These are phyloP conservation scores for Nitzschia putrida DNA, from an alignment of 108 stramenopile species.

Conservation along the genomic window DNA sequence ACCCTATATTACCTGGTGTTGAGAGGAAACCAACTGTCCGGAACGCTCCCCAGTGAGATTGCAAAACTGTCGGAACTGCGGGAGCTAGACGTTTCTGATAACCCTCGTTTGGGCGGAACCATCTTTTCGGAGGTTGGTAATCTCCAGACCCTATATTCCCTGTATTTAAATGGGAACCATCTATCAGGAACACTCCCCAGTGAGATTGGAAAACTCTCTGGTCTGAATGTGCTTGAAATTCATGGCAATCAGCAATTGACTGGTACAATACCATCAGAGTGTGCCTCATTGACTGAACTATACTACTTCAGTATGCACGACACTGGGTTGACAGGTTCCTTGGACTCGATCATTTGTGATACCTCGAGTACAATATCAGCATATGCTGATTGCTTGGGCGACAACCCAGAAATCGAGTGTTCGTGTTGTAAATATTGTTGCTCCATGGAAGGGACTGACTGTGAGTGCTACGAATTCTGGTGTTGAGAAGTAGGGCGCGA, in stretches of 20 bases:
- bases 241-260: slow-evolving; percentile 22
- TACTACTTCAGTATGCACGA: not conserved
- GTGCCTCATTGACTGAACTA: slow-evolving; percentile 23
- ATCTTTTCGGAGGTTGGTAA: slow-evolving; percentile 44
- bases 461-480: too few relatives aligned
- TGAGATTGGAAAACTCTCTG: slow-evolving; percentile 5
- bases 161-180: slow-evolving; percentile 29
- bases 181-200: slow-evolving; percentile 10
- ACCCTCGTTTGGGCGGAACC: slow-evolving; percentile 25
- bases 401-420: too few relatives aligned
- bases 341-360: slow-evolving; percentile 3
- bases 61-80: slow-evolving; percentile 49
- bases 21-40: slow-evolving; percentile 34
- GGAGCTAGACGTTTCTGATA: slow-evolving; percentile 28
- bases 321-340: not conserved
- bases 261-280: slow-evolving; percentile 29
- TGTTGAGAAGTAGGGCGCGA: too few relatives aligned
- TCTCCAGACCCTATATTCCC: slow-evolving; percentile 25
- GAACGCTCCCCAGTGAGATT: slow-evolving; percentile 4
- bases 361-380: too few relatives aligned
- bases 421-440: too few relatives aligned
- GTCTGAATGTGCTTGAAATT: slow-evolving; percentile 37
- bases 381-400: too few relatives aligned
- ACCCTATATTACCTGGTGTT: slow-evolving; percentile 17
- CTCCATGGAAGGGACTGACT: too few relatives aligned